These are phyloP conservation scores for Shiraia sp. DNA, from an alignment of 2,329 filamentous ascomycete genomes.

Conservation along the genomic window DNA sequence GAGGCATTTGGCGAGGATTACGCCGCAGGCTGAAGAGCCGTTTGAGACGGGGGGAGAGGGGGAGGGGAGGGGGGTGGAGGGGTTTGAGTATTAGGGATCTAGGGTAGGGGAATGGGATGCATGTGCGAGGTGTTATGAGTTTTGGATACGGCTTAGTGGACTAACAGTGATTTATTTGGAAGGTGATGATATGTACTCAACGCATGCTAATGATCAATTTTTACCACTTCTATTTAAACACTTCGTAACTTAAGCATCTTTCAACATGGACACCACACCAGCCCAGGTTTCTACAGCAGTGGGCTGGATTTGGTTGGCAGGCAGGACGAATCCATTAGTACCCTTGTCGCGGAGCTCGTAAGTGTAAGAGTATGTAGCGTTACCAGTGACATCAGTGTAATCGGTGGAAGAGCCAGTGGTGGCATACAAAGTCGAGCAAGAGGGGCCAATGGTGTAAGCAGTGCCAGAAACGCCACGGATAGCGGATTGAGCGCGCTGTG, in stretches of 20 bases:
- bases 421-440: constrained; percentile 64
- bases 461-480: constrained; percentile 60
- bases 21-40: constrained; percentile 78
- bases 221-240: background rate
- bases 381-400: constrained; percentile 48
- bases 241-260: constrained; percentile 12
- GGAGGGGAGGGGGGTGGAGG: constrained; percentile 8
- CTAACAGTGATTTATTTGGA: too few relatives aligned
- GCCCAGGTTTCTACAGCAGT: constrained; percentile 53
- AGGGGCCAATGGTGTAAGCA: constrained; percentile 49
- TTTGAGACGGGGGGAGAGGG: constrained; percentile 64
- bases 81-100: constrained; percentile 28
- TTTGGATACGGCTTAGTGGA: too few relatives aligned
- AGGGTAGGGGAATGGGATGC: too few relatives aligned
- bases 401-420: constrained; percentile 53
- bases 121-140: too few relatives aligned
- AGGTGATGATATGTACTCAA: background rate
- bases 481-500: constrained; percentile 53
- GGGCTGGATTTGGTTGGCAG: constrained; percentile 54
- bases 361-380: constrained; percentile 51
- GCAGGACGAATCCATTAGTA: constrained; percentile 53
- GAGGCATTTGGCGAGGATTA: constrained; percentile 79
- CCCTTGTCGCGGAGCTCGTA: constrained; percentile 56
- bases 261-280: constrained; percentile 40
- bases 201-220: too few relatives aligned